Conservation (phyloP, 257 asterid genomes). For the Capsicum chinense region DNA sequence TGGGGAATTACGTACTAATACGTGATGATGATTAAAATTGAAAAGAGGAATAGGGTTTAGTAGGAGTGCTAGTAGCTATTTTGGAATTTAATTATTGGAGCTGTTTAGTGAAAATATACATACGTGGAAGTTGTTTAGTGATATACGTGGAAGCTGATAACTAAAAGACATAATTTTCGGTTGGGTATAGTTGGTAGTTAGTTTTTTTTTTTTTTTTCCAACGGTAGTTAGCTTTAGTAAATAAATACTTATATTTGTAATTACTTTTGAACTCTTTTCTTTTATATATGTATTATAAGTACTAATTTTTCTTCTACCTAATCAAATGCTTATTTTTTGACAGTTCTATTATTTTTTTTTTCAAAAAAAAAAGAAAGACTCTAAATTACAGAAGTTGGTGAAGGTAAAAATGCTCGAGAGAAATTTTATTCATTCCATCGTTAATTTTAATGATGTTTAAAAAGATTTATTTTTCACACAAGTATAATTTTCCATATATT, state of each 20-base stretch:
- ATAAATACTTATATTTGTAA: neutral
- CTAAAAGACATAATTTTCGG: neutral
- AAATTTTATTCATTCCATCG: too few species aligned
- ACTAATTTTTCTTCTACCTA: neutral
- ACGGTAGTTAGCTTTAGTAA: neutral
- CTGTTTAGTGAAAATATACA: neutral
- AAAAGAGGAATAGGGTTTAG: neutral
- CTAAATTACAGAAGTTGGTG: too few species aligned
- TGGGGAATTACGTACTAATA: neutral
- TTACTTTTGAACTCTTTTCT: neutral
- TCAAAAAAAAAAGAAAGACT: too few species aligned
- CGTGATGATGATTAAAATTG: neutral
- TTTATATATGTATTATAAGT: too few species aligned
- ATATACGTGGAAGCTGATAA: neutral
- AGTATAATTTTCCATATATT: too few species aligned
- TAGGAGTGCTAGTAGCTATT: neutral
- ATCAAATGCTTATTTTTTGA: neutral
- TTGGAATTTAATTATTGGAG: neutral
- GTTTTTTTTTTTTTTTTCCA: too few species aligned
- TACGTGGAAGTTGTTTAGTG: neutral
- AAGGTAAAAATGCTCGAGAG: too few species aligned
- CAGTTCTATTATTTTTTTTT: neutral
- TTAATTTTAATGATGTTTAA: too few species aligned
- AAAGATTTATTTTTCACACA: too few species aligned
- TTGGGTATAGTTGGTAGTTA: conserved; percentile 5